A percentile compares a stretch with the other conserved stretches of the same genome.
Evolutionary conservation across 1,139 yeast species (phyloP).

Genomic region (Hyphopichia buzzinii): DNA sequence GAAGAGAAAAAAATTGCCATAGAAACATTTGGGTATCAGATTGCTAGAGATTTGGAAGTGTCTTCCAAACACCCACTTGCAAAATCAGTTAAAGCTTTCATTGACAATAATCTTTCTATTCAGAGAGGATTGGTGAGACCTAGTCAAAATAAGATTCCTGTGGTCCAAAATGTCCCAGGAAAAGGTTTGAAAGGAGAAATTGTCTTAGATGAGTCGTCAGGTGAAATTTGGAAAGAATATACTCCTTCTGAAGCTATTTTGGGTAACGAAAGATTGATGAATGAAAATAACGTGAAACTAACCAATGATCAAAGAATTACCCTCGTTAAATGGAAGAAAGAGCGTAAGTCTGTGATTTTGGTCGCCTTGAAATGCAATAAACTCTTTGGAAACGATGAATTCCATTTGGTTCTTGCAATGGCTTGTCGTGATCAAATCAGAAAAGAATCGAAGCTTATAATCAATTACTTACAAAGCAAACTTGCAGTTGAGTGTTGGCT

Average conservation of each 20-base stretch:
- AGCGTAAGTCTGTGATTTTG: constrained; percentile 62
- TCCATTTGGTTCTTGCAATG: constrained; percentile 44
- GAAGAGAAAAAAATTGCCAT: constrained; percentile 11
- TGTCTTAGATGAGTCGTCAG: constrained; percentile 17
- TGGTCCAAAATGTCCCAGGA: constrained; percentile 55
- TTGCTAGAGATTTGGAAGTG: constrained; percentile 58
- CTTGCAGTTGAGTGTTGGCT: constrained; percentile 62
- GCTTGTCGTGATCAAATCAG: constrained; percentile 68
- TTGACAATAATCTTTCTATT: constrained; percentile 16
- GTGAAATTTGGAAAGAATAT: constrained; percentile 26
- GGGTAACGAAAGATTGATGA: constrained; percentile 62
- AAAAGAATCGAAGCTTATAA: constrained; percentile 56
- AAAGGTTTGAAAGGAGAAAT: constrained; percentile 53
- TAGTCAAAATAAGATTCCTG: constrained; percentile 43
- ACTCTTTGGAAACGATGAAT: constrained; percentile 25
- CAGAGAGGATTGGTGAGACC: neutral
- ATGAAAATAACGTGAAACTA: constrained; percentile 38
- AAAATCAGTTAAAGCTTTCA: constrained; percentile 49
- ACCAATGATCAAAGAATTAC: constrained; percentile 20
- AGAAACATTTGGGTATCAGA: constrained; percentile 39
- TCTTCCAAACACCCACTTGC: constrained; percentile 75
- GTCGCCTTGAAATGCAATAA: constrained; percentile 42
- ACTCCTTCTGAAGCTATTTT: constrained; percentile 45
- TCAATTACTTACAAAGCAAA: constrained; percentile 40
- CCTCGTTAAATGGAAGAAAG: constrained; percentile 54